Conservation (phyloP, 768 basidiomycete species). For the Steccherinum ochraceum region DNA sequence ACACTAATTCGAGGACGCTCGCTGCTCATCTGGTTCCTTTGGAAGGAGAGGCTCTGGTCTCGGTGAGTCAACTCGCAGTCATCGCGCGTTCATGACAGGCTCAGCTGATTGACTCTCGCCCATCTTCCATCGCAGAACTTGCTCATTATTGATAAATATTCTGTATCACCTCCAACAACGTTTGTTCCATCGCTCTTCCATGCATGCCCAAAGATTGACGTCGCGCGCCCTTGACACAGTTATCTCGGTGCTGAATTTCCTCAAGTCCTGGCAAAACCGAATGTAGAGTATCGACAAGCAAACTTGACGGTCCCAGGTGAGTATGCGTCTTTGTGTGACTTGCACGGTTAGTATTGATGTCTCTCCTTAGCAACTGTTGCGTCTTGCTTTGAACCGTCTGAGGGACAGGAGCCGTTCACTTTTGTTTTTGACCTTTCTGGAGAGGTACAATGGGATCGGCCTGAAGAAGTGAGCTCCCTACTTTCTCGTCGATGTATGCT, state of each 20-base stretch:
- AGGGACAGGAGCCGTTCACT: conserved; percentile 61
- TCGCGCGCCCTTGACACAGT: conserved; percentile 29
- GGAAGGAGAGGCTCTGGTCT: conserved; percentile 63
- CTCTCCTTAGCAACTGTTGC: conserved; percentile 52
- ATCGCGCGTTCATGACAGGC: background rate
- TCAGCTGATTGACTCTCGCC: conserved; percentile 10
- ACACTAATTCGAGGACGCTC: conserved; percentile 71
- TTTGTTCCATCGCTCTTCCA: conserved; percentile 31
- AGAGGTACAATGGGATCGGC: conserved; percentile 68
- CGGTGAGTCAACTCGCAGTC: conserved; percentile 38
- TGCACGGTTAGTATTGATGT: background rate
- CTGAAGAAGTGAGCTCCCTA: conserved; percentile 66
- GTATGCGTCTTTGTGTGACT: conserved; percentile 22
- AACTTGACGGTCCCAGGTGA: conserved; percentile 71
- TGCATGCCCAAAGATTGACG: conserved; percentile 14
- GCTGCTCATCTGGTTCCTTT: conserved; percentile 62
- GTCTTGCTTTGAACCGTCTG: conserved; percentile 64
- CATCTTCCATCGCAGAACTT: conserved; percentile 41
- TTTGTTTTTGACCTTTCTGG: conserved; percentile 86
- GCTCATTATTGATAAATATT: conserved; percentile 70
- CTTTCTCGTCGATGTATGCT: background rate
- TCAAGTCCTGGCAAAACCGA: conserved; percentile 54
- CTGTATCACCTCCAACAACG: conserved; percentile 70
- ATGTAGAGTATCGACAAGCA: conserved; percentile 76
- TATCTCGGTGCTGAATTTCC: conserved; percentile 77